phyloP scores from a whole-genome alignment of 345 rosid species.

The Jatropha curcas region DNA sequence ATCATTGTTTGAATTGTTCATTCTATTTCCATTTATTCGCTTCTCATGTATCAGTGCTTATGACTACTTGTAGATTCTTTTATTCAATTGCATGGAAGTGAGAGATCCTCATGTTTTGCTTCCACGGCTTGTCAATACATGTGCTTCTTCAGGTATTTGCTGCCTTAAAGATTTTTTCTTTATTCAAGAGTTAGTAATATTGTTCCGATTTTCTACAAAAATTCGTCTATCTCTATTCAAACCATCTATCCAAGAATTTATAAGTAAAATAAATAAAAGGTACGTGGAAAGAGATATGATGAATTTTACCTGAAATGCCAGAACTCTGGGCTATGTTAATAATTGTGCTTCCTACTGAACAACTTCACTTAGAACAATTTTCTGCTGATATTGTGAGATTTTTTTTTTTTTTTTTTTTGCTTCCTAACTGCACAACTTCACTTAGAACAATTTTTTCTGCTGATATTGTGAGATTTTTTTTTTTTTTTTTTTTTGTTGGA shows the following conservation, averaged over 20 bases:
- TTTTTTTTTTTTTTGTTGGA: no score
- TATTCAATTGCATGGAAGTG: constrained; percentile 89
- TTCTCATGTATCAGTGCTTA: not conserved
- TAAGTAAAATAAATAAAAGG: not conserved
- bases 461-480: no score
- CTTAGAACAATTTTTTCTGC: no score
- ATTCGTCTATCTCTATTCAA: not conserved
- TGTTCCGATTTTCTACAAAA: not conserved
- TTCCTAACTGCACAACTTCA: no score
- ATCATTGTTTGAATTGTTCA: not conserved
- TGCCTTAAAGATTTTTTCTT: constrained; percentile 5
- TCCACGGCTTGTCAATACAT: constrained; percentile 61
- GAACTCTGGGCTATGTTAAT: not conserved
- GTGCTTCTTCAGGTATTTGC: constrained; percentile 67
- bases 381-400: not conserved
- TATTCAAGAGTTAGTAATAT: not conserved
- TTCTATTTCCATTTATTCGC: constrained; percentile 3
- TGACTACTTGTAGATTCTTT: constrained; percentile 56
- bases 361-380: not conserved
- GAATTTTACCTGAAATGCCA: not conserved
- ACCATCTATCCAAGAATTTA: not conserved
- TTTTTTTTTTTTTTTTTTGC: no score
- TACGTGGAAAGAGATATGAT: not conserved
- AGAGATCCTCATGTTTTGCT: constrained; percentile 83
- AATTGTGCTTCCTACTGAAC: not conserved